Evolutionary conservation across 768 basidiomycete species (phyloP).

Genomic region (Krasilnikovozyma curviuscula): DNA sequence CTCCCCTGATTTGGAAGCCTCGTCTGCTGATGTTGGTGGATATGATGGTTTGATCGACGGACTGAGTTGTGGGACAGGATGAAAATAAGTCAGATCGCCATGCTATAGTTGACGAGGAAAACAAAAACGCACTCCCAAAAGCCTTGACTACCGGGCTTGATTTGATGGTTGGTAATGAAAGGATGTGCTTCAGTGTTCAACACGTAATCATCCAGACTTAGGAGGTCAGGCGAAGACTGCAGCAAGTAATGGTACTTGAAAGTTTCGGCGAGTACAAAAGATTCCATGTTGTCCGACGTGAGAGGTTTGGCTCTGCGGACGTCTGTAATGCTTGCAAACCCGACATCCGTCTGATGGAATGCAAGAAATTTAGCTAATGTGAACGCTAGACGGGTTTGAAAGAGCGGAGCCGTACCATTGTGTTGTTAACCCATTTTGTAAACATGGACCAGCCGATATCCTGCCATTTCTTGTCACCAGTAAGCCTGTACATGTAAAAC

Average conservation of each 20-base stretch:
- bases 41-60: background rate
- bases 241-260: conserved; percentile 24
- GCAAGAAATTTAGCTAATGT: conserved; percentile 5
- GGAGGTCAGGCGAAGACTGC: conserved; percentile 22
- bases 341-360: conserved; percentile 15
- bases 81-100: background rate
- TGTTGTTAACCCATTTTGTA: background rate
- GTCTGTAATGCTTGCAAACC: background rate
- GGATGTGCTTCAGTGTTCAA: conserved; percentile 27
- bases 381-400: background rate
- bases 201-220: conserved; percentile 27
- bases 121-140: conserved; percentile 17
- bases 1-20: background rate
- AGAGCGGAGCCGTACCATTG: conserved; percentile 18
- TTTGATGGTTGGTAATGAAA: conserved; percentile 17
- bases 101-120: background rate
- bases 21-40: background rate
- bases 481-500: conserved; percentile 19
- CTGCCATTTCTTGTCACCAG: conserved; percentile 31
- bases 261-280: conserved; percentile 28
- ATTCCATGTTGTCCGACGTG: conserved; percentile 20
- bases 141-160: conserved; percentile 16
- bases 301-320: background rate
- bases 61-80: background rate
- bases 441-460: background rate